These are phyloP conservation scores for Mycena capillaripes DNA, from an alignment of 768 basidiomycete genomes.

Conservation along the genomic window DNA sequence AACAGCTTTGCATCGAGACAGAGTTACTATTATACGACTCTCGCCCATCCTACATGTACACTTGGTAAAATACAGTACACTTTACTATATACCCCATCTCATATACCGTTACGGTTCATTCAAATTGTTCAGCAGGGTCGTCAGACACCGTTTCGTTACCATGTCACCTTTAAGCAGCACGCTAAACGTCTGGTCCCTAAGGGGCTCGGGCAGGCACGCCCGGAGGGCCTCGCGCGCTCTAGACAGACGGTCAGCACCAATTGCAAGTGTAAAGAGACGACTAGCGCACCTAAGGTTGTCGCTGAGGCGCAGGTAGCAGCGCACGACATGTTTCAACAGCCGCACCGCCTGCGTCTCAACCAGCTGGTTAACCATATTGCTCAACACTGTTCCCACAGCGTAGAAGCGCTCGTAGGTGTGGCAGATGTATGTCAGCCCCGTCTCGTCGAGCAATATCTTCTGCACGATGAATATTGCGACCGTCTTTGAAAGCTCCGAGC, in stretches of 20 bases:
- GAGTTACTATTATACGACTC: too few species aligned
- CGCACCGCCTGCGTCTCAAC: slow-evolving; percentile 98
- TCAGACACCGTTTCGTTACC: slow-evolving; percentile 96
- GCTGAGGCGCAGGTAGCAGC: slow-evolving; percentile 95
- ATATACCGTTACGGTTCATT: slow-evolving; percentile 69
- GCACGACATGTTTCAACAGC: slow-evolving; percentile 96
- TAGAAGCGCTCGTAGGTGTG: slow-evolving; percentile 99
- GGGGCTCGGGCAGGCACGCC: slow-evolving; percentile 95
- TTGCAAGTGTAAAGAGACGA: slow-evolving; percentile 11
- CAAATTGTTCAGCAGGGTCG: slow-evolving; percentile 90
- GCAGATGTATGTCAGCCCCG: slow-evolving; percentile 97
- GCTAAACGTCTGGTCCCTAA: slow-evolving; percentile 94
- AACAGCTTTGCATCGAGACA: too few species aligned
- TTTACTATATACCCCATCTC: slow-evolving; percentile 32
- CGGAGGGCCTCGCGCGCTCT: slow-evolving; percentile 97
- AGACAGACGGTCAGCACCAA: slow-evolving; percentile 28
- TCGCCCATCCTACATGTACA: neutral
- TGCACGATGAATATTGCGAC: slow-evolving; percentile 99
- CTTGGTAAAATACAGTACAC: slow-evolving; percentile 29
- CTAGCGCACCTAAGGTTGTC: slow-evolving; percentile 90
- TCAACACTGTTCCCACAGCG: slow-evolving; percentile 97
- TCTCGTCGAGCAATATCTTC: slow-evolving; percentile 97
- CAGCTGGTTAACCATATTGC: slow-evolving; percentile 98
- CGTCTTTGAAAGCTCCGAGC: slow-evolving; percentile 97
- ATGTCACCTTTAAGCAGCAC: slow-evolving; percentile 96